Evolutionary conservation across 306 rosid species (phyloP).

Genomic region (Medicago lupulina): DNA sequence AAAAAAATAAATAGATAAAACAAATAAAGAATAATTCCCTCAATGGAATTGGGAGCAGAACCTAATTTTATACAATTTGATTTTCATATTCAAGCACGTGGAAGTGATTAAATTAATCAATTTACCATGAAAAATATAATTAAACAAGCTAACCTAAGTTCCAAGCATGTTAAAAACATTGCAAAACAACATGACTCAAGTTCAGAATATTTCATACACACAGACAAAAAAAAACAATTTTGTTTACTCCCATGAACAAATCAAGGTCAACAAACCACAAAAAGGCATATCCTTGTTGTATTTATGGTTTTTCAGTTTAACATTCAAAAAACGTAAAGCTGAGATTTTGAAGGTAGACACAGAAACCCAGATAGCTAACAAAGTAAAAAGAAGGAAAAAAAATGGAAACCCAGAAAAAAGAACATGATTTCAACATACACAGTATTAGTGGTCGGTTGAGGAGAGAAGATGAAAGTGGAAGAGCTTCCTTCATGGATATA

Average conservation of each 20-base stretch:
- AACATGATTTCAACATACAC: background rate
- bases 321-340: background rate
- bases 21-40: conserved; percentile 19
- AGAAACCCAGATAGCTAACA: background rate
- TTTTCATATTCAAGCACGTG: conserved; percentile 32
- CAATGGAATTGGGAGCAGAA: conserved; percentile 19
- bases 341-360: background rate
- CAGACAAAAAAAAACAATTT: background rate
- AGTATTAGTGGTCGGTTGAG: background rate
- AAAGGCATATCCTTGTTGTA: background rate
- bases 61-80: conserved; percentile 22
- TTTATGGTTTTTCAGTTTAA: background rate
- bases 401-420: background rate
- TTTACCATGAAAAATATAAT: conserved; percentile 16
- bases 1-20: conserved; percentile 33
- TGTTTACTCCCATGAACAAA: conserved; percentile 20
- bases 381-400: background rate
- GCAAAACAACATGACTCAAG: conserved; percentile 25
- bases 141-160: conserved; percentile 35
- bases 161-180: conserved; percentile 30
- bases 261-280: conserved; percentile 28
- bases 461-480: background rate
- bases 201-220: conserved; percentile 37
- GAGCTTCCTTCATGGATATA: background rate
- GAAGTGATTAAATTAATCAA: conserved; percentile 28